These are phyloP conservation scores for Pseudogymnoascus sp. DNA, from an alignment of 2,329 filamentous ascomycete species.

Conservation along the genomic window DNA sequence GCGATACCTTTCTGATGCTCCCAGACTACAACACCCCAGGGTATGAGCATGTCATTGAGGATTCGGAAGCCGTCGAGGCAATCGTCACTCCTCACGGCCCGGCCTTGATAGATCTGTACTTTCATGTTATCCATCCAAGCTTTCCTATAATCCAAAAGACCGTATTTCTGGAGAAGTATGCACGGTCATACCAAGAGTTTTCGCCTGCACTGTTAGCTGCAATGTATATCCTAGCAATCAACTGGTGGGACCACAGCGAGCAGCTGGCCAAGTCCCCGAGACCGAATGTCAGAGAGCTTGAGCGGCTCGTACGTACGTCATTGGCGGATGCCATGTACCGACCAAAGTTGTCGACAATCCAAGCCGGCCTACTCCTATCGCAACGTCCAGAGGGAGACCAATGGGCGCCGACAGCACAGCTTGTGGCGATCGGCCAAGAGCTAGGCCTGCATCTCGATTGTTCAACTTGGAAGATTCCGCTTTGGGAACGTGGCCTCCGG, in stretches of 20 bases:
- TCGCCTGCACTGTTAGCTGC: conserved; percentile 69
- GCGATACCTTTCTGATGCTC: conserved; percentile 73
- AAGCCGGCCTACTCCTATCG: conserved; percentile 66
- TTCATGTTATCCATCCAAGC: conserved; percentile 68
- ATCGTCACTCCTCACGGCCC: conserved; percentile 71
- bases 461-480: conserved; percentile 75
- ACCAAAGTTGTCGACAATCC: conserved; percentile 73
- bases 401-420: conserved; percentile 77
- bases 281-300: conserved; percentile 66
- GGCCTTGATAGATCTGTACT: conserved; percentile 71
- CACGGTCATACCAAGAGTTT: conserved; percentile 63
- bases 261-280: conserved; percentile 55
- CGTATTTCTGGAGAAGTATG: conserved; percentile 72
- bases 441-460: conserved; percentile 85
- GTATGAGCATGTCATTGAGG: conserved; percentile 60
- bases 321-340: conserved; percentile 70
- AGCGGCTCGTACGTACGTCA: conserved; percentile 64
- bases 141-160: conserved; percentile 78
- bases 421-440: conserved; percentile 81
- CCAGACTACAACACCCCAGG: conserved; percentile 66
- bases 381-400: conserved; percentile 71
- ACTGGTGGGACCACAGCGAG: conserved; percentile 75
- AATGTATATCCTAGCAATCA: conserved; percentile 76
- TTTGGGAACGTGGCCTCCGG: conserved; percentile 77
- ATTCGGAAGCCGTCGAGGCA: conserved; percentile 65